A percentile compares a stretch with the other conserved stretches of the same genome.
These are phyloP conservation scores for Sphaerobolus stellatus DNA, from an alignment of 1,284 basidiomycete species.

Conservation along the genomic window DNA sequence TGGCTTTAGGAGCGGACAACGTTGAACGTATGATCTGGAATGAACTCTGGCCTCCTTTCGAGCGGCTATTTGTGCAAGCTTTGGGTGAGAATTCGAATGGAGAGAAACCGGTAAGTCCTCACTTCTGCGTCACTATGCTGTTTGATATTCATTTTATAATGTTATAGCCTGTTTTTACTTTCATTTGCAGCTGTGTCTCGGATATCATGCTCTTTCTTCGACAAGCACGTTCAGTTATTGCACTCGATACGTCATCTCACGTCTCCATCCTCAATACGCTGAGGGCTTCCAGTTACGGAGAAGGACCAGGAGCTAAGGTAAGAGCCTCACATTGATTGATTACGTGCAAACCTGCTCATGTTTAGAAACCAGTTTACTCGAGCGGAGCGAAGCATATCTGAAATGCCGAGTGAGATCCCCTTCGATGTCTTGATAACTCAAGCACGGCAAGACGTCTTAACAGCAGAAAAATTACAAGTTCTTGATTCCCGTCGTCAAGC, in stretches of 20 bases:
- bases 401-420: slow-evolving; percentile 45
- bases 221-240: slow-evolving; percentile 52
- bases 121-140: not conserved
- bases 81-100: slow-evolving; percentile 47
- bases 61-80: slow-evolving; percentile 48
- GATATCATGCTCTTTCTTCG: slow-evolving; percentile 65
- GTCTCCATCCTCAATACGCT: slow-evolving; percentile 50
- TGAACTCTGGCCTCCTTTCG: slow-evolving; percentile 70
- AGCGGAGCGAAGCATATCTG: slow-evolving; percentile 49
- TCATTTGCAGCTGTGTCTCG: slow-evolving; percentile 59
- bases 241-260: slow-evolving; percentile 52
- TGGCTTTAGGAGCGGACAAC: slow-evolving; percentile 33
- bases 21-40: slow-evolving; percentile 59
- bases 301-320: slow-evolving; percentile 51
- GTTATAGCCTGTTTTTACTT: slow-evolving; percentile 52
- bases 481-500: slow-evolving; percentile 31
- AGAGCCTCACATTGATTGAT: slow-evolving; percentile 11
- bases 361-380: slow-evolving; percentile 44
- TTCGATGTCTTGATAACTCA: slow-evolving; percentile 50
- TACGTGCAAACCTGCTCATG: not conserved
- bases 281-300: slow-evolving; percentile 43
- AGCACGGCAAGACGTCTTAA: slow-evolving; percentile 55
- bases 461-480: slow-evolving; percentile 60
- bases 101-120: slow-evolving; percentile 44
- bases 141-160: not conserved